Evolutionary conservation across 2,329 filamentous ascomycete genomes (phyloP), one percentile per base, ranked within the genome.

Genomic region (Alternaria ethzedia): DNA sequence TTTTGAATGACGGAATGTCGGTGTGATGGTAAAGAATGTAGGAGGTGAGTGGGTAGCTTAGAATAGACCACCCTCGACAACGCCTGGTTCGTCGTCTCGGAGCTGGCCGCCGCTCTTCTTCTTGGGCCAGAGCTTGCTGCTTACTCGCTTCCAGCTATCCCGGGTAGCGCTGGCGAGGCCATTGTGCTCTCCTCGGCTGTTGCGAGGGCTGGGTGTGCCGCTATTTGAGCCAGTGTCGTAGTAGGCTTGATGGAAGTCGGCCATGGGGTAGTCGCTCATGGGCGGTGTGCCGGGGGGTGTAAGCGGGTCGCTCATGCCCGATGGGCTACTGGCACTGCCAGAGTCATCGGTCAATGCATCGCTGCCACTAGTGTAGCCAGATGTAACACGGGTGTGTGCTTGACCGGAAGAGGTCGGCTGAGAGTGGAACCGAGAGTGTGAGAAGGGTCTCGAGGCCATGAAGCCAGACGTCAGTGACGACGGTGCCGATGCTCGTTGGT

Each of bases 201-300:
- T 72, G 57, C 78, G 70, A 20, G 79, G 79, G 60, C 79, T 81
- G 20, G 78, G 78, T 1, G 78, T 80, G 58, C 76, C 75, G 46
- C 76, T 77, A 54, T 67, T 70, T 4, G 75, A 69, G 43, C 74
- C 73, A 36, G 61, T 72, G 56, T 80, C 77, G 64, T 76, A 77
- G 61, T 79, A 79, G 25, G 75, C 73, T 43, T 77, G 76, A 25
- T 77, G 71, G 46, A 75, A 77, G 51, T 81, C 79, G 11, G 65
- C 70, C 75, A 79, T 77, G 6, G 91, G 90, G 41, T 77, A 78
- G 50, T 79, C 76, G 66, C 69, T 78, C 32, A 91, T 92, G 1
- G 91, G 91, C 0, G 91, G 91, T 6, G 91, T 94, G 7, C 91
- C 92, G 3, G 91, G 91, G 1, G 91, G 91, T 4, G 91, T 94